Base-by-base conservation (phyloP, 169 alveolate genomes). In the Amoebophrya sp. region DNA sequence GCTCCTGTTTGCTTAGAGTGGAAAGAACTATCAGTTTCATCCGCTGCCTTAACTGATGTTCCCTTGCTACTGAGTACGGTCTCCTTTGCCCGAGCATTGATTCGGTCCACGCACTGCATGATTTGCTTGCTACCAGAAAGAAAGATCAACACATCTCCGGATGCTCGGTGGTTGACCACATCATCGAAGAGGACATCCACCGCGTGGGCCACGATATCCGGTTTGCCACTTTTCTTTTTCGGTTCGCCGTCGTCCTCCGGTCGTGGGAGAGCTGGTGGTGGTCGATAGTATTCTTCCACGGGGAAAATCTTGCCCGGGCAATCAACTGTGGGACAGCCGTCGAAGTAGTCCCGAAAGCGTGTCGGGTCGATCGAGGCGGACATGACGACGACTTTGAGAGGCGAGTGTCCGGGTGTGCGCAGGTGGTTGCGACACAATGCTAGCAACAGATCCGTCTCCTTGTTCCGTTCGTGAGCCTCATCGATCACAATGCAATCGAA, bases 401-500 rank as follows among this genome's bases (percentile, higher is more conserved):
- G 38, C 26, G 18, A 2, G 89, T 10, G 38, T 2, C 26, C 89
- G 26, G 38, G 1, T 10, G 2, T 14, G 2, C 89, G 89, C 89
- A 47, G 65, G 65, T 65, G 89, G 2, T 65, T 6, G 89, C 89
- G 89, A 10, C 89, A 65, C 3, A 6, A 0, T 26, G 89, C 26
- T 18, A 65, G n/a, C 39, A 65, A 0, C 38, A 65, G 26, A 26
- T 65, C 89, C 33, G 89, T 65, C 2, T 65, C 89, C 26, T 65
- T 65, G 89, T 26, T 65, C 0, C 89, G 89, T 36, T 65, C 89
- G 89, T 65, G 89, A n/a, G 89, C 89, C 26, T 65, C 89, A 36
- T 65, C 89, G 26, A 65, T 26, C 33, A 65, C 26, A 18, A 65
- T 65, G 89, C 38, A 6, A 0, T 26, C 89, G 38, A 0, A 6